phyloP scores from a whole-genome alignment of 805 yeast genomes.

The Debaryomyces prosopidis region DNA sequence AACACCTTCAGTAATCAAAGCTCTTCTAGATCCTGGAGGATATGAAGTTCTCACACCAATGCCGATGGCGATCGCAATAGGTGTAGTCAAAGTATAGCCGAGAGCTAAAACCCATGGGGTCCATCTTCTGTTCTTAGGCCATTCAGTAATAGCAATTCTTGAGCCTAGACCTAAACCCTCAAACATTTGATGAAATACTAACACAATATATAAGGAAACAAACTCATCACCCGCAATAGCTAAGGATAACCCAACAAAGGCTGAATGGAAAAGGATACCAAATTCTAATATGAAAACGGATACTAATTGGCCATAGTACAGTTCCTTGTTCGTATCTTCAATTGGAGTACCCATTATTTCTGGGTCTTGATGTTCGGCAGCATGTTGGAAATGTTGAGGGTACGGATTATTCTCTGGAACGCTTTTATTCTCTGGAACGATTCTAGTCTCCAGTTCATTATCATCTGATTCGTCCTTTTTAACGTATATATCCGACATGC shows the following conservation, averaged over 20 bases:
- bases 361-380: conserved; percentile 45
- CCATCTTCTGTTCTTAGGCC: conserved; percentile 38
- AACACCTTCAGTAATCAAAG: conserved; percentile 67
- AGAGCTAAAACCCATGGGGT: conserved; percentile 62
- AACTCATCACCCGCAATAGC: conserved; percentile 81
- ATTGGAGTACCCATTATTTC: conserved; percentile 39
- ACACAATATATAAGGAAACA: conserved; percentile 67
- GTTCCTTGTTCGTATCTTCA: conserved; percentile 37
- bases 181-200: conserved; percentile 74
- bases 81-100: conserved; percentile 60
- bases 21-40: conserved; percentile 56
- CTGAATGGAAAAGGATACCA: conserved; percentile 81
- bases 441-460: not conserved
- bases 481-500: conserved; percentile 36
- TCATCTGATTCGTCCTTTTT: conserved; percentile 23
- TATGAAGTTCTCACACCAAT: conserved; percentile 68
- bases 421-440: not conserved
- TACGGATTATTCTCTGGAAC: conserved; percentile 13
- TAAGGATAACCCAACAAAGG: conserved; percentile 75
- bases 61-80: conserved; percentile 77
- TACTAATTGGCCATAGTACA: conserved; percentile 56
- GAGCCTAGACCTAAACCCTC: conserved; percentile 88
- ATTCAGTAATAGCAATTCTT: conserved; percentile 45
- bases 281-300: conserved; percentile 58
- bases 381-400: conserved; percentile 47